Evolutionary conservation across 441 rosid species (phyloP), one percentile per base, ranked within the genome.

Genomic region (Viola pubescens): DNA sequence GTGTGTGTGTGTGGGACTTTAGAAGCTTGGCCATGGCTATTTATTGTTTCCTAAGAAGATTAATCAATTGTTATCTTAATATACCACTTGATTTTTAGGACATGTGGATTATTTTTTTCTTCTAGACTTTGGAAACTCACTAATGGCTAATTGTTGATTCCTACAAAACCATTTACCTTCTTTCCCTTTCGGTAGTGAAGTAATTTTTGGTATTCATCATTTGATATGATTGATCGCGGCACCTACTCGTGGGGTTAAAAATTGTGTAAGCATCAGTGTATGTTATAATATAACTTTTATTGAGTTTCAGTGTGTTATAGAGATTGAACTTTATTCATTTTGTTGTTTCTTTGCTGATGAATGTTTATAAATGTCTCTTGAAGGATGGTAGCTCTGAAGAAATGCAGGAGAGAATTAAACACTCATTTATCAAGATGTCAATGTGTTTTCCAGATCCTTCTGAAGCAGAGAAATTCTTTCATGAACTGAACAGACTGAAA

Each of bases 381-480:
- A 81, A 92, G 96, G 94, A 67, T 49, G 61, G 59, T 51, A 66
- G 73, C 73, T 67, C 67, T 5, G 91, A 83, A 65, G 92, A 86
- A 69, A 71, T 62, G 64, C 76, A 70, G 73, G 69, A 72, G 70
- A 77, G 67, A 64, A 70, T 71, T 9, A 80, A 75, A 65, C 70
- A 64, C 68, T 77, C 66, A 63, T 78, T 85, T 51, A 56, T 61
- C 68, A 88, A 81, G 77, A 81, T 94, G 87, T 86, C 99, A 65
- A 75, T 85, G 48, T 83, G 70, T 63, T 94, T 90, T 75, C 79
- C 81, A 59, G 94, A 90, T 73, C 84, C 91, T 64, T 71, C 73
- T 48, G 81, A 82, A 75, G 91, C 99, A 58, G 89, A 80, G 74
- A 89, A 76, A 50, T 77, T 76, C 74, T 86, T 89, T 75, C 67